A percentile compares a stretch with the other conserved stretches of the same genome.
phyloP scores from a whole-genome alignment of 2,329 filamentous ascomycete genomes.

The Botrytis elliptica region DNA sequence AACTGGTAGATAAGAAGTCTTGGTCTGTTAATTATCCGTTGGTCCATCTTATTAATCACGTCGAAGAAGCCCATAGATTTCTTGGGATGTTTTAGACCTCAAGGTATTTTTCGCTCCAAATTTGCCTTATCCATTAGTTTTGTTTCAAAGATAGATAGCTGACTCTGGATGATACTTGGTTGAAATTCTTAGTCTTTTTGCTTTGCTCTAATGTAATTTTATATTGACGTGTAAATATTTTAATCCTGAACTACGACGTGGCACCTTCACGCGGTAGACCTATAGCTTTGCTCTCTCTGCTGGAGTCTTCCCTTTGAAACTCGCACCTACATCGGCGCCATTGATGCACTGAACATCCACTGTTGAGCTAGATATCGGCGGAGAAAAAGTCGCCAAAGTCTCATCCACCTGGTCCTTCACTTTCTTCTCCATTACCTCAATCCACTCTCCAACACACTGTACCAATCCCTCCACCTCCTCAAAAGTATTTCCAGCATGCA shows the following conservation, averaged over 20 bases:
- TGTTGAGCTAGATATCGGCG: rapidly evolving
- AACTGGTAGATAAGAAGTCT: neutral
- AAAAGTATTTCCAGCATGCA: slow-evolving; percentile 65
- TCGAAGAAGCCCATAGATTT: neutral
- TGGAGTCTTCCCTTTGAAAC: neutral
- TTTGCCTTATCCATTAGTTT: neutral
- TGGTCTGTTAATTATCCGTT: neutral
- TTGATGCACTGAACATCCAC: neutral
- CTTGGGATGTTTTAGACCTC: neutral
- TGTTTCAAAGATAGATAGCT: neutral
- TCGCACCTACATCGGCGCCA: neutral
- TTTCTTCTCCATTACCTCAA: slow-evolving; percentile 19
- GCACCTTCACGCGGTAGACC: neutral
- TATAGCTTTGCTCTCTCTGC: slow-evolving; percentile 2
- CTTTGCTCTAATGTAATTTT: neutral
- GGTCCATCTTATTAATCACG: neutral
- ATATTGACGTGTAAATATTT: no score
- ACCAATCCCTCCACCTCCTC: slow-evolving; percentile 55
- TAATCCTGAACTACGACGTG: no score
- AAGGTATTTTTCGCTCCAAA: neutral
- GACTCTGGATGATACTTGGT: neutral
- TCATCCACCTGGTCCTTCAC: neutral
- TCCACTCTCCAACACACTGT: slow-evolving; percentile 30
- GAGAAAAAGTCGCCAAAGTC: neutral
- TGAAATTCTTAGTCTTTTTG: no score